These are phyloP conservation scores for Astrocystis sublimbata DNA, from an alignment of 495 filamentous ascomycete species.

Conservation along the genomic window DNA sequence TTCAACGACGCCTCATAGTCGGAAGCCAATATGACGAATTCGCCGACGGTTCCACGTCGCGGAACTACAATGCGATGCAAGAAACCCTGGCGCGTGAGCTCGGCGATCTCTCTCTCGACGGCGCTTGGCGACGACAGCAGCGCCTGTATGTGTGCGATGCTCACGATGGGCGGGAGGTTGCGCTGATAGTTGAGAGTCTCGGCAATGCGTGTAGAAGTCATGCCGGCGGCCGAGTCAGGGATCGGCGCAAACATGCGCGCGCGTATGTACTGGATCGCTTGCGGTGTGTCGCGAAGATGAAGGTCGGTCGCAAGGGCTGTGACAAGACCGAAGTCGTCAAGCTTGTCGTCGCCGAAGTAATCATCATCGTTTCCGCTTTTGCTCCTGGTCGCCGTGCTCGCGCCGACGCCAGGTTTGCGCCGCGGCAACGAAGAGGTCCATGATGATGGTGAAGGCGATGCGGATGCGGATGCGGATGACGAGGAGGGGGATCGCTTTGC, in stretches of 20 bases:
- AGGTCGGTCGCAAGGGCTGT: slow-evolving; percentile 52
- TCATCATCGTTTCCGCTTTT: slow-evolving; percentile 39
- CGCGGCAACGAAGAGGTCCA: slow-evolving; percentile 50
- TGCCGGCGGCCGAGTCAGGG: slow-evolving; percentile 62
- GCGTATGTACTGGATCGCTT: slow-evolving; percentile 63
- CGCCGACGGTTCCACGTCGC: slow-evolving; percentile 65
- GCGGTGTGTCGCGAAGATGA: slow-evolving; percentile 61
- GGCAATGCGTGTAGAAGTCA: slow-evolving; percentile 72
- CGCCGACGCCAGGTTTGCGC: slow-evolving; percentile 51
- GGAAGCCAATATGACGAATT: slow-evolving; percentile 64
- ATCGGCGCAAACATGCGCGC: slow-evolving; percentile 68
- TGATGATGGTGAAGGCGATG: slow-evolving; percentile 53
- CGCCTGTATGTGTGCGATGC: slow-evolving; percentile 70
- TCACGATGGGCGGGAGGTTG: slow-evolving; percentile 68
- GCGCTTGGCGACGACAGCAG: slow-evolving; percentile 64
- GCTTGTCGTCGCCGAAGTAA: slow-evolving; percentile 50
- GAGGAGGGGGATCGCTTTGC: slow-evolving; percentile 23
- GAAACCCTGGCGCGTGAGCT: slow-evolving; percentile 58
- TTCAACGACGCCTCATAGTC: slow-evolving; percentile 64
- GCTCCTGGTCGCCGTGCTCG: slow-evolving; percentile 34
- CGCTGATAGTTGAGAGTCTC: slow-evolving; percentile 68
- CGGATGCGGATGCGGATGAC: slow-evolving; percentile 42
- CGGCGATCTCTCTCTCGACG: slow-evolving; percentile 72
- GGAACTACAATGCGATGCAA: slow-evolving; percentile 68
- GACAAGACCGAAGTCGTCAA: slow-evolving; percentile 59